Base-by-base conservation (phyloP, 2,329 filamentous ascomycete species). In the Pestalotiopsis sp. region DNA sequence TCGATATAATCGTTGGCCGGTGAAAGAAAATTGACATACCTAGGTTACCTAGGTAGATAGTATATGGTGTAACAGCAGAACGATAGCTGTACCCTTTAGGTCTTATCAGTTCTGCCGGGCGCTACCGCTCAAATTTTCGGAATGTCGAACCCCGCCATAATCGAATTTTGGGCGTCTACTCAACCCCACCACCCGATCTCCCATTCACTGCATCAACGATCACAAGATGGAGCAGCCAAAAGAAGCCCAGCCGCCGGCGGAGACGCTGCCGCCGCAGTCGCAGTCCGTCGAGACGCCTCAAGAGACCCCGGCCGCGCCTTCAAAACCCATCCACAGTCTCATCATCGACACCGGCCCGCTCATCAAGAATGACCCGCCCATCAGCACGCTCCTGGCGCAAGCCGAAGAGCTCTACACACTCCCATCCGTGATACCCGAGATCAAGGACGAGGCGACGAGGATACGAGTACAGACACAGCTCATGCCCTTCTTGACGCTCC, bases 361-460 rank as follows among this genome's bases (percentile, higher is more conserved):
- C 70, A 95, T 99, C 80, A 95, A 95, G 78, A 98, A 98, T 82
- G 92, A 96, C 72, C 94, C 95, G 13, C 85, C 93, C 12, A 89
- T 96, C 27, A 97, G 94, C 61, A 94, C 92, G 0, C 89, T 99
- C 12, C 84, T 97, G 65, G 87, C 89, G 49, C 90, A 94, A 78
- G 91, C 94, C 62, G 91, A 96, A 76, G 84, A 87, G 69, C 86
- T 98, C 57, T 89, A 94, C 76, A 98, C 94, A 1, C 92, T 95
- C 0, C 94, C 95, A 0, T 91, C 92, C 7, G 94, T 99, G 68
- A 85, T 98, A 38, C 87, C 90, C 65, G 96, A 99, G 84, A 97
- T 97, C 84, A 85, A 93, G 77, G 95, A 98, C 84, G 89, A 90
- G 62, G 91, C 91, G 65, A 96, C 96, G 17, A 88, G 95, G 71